phyloP scores from a whole-genome alignment of 176 grass and related monocot genomes.

The Poa pratensis region DNA sequence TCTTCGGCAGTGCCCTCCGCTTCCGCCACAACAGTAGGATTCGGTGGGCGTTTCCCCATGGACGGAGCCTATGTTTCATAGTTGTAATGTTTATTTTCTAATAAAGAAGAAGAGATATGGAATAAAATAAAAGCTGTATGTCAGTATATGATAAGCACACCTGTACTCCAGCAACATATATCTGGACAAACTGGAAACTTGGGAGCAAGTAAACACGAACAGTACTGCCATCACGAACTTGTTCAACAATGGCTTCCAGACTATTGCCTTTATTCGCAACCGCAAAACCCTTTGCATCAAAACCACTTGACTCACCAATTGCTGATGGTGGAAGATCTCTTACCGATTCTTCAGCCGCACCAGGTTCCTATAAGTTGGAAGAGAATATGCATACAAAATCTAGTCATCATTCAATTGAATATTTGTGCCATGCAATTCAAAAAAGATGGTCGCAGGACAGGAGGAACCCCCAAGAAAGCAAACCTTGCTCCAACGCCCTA shows the following conservation, averaged over 20 bases:
- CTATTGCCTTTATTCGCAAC: conserved; percentile 90
- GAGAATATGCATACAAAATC: conserved; percentile 34
- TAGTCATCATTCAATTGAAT: conserved; percentile 27
- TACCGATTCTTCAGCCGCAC: conserved; percentile 75
- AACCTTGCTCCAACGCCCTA: conserved; percentile 97
- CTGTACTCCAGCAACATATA: conserved; percentile 96
- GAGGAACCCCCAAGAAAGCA: conserved; percentile 15
- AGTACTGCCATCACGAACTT: conserved; percentile 92
- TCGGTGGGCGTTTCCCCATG: conserved; percentile 77
- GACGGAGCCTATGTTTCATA: conserved; percentile 71
- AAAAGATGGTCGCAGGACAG: background rate
- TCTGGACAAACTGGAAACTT: conserved; percentile 92
- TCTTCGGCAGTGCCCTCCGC: conserved; percentile 47
- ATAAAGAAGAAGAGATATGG: conserved; percentile 5
- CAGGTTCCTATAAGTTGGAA: conserved; percentile 65
- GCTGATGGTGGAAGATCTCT: conserved; percentile 97
- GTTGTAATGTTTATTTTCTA: conserved; percentile 20
- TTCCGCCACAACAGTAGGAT: conserved; percentile 50
- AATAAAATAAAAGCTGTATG: conserved; percentile 19
- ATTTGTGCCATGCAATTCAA: conserved; percentile 22
- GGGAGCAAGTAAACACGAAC: conserved; percentile 92
- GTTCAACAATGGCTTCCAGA: conserved; percentile 90
- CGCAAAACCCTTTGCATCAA: conserved; percentile 85
- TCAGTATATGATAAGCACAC: conserved; percentile 54
- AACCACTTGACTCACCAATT: conserved; percentile 85